Evolutionary conservation across 2,329 filamentous ascomycete genomes (phyloP).

Genomic region (Curvularia spicifera): DNA sequence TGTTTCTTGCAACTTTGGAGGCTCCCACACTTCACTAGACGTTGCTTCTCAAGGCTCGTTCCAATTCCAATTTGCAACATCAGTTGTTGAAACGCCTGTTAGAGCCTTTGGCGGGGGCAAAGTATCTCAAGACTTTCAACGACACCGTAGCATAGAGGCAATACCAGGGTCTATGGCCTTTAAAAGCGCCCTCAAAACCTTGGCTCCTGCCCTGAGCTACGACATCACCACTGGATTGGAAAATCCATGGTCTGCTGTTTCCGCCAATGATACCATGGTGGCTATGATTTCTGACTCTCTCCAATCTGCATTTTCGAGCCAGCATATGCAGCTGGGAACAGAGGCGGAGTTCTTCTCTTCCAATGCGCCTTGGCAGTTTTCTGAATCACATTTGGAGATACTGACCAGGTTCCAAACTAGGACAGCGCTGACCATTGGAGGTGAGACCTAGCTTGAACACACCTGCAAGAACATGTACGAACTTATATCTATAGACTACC

Average conservation of each 20-base stretch:
- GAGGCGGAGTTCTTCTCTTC: neutral
- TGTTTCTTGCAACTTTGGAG: slow-evolving; percentile 55
- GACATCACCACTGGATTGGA: neutral
- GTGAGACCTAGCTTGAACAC: neutral
- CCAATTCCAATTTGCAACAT: neutral
- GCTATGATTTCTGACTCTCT: slow-evolving; percentile 26
- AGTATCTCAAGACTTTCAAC: neutral
- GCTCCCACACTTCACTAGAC: neutral
- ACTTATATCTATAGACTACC: slow-evolving; percentile 7
- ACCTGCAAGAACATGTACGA: neutral
- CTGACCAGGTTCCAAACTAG: slow-evolving; percentile 54
- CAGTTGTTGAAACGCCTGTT: neutral
- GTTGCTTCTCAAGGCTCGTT: neutral
- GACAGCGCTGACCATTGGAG: slow-evolving; percentile 54
- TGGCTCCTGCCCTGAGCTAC: neutral
- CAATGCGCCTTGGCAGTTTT: slow-evolving; percentile 24
- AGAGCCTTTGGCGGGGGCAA: neutral
- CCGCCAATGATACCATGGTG: slow-evolving; percentile 20
- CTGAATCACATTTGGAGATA: slow-evolving; percentile 33
- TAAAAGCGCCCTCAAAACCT: neutral
- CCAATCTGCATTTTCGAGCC: neutral
- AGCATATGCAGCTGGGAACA: neutral
- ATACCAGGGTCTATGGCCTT: neutral
- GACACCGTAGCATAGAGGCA: neutral
- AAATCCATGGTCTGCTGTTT: slow-evolving; percentile 17